Evolutionary conservation across 1,139 yeast species (phyloP).

Genomic region (Magnusiomyces tetraspermus): DNA sequence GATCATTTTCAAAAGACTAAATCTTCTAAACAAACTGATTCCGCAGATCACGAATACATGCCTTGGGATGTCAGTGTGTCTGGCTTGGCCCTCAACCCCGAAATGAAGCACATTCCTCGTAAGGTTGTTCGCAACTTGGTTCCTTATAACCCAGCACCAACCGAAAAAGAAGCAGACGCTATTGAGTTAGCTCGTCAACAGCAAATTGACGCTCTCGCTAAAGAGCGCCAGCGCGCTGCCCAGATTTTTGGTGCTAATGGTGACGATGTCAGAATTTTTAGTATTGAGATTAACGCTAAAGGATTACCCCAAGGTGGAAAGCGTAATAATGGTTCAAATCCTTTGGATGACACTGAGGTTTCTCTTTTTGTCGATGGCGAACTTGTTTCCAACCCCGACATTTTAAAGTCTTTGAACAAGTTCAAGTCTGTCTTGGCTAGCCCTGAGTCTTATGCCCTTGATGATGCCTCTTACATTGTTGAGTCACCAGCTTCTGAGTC

Average conservation of each 20-base stretch:
- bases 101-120: constrained; percentile 20
- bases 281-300: constrained; percentile 8
- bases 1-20: constrained; percentile 10
- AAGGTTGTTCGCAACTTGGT: constrained; percentile 17
- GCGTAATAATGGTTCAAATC: background rate
- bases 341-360: constrained; percentile 7
- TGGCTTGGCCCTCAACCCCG: constrained; percentile 18
- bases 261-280: constrained; percentile 10
- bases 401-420: constrained; percentile 9
- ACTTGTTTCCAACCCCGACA: constrained; percentile 10
- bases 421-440: constrained; percentile 8
- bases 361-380: constrained; percentile 12
- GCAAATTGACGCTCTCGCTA: constrained; percentile 1
- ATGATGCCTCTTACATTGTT: constrained; percentile 9
- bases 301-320: background rate
- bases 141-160: constrained; percentile 17
- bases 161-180: constrained; percentile 11
- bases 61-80: constrained; percentile 21
- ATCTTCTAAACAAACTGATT: background rate
- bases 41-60: constrained; percentile 14
- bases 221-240: constrained; percentile 5
- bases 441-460: background rate
- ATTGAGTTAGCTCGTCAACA: constrained; percentile 14
- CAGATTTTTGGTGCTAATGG: constrained; percentile 3
- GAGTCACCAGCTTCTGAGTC: constrained; percentile 16